Evolutionary conservation across 345 rosid genomes (phyloP).

Genomic region (Hibiscus mutabilis): DNA sequence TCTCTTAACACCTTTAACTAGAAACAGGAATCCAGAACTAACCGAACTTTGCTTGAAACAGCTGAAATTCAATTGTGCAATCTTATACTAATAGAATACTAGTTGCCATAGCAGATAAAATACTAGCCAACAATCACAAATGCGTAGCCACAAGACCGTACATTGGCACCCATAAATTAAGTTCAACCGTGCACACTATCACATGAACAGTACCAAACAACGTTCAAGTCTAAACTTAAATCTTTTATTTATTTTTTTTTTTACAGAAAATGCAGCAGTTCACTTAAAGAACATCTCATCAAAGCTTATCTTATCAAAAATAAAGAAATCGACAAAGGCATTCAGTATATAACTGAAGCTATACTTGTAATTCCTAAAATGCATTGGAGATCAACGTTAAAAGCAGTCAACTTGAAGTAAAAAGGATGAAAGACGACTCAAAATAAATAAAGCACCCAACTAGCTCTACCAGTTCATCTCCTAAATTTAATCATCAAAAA

Average conservation of each 20-base stretch:
- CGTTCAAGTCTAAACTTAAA: background rate
- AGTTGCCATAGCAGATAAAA: background rate
- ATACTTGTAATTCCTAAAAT: background rate
- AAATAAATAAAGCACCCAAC: background rate
- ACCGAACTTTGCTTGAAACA: background rate
- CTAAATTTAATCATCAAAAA: conserved; percentile 9
- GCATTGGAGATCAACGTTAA: conserved; percentile 16
- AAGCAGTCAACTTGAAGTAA: conserved; percentile 15
- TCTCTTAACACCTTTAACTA: background rate
- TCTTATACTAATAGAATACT: background rate
- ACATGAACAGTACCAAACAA: background rate
- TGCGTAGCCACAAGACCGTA: background rate
- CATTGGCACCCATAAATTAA: background rate
- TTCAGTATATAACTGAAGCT: background rate
- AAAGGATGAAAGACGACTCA: background rate
- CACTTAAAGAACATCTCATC: background rate
- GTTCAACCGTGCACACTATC: background rate
- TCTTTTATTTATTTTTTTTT: background rate
- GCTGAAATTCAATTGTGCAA: background rate
- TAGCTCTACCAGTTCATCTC: background rate
- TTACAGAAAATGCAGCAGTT: background rate
- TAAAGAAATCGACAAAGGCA: background rate
- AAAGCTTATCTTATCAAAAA: conserved; percentile 1
- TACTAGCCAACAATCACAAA: background rate
- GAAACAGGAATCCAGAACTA: background rate